Evolutionary conservation across 1,284 basidiomycete species (phyloP).

Genomic region (Cryptococcus maquisensis): DNA sequence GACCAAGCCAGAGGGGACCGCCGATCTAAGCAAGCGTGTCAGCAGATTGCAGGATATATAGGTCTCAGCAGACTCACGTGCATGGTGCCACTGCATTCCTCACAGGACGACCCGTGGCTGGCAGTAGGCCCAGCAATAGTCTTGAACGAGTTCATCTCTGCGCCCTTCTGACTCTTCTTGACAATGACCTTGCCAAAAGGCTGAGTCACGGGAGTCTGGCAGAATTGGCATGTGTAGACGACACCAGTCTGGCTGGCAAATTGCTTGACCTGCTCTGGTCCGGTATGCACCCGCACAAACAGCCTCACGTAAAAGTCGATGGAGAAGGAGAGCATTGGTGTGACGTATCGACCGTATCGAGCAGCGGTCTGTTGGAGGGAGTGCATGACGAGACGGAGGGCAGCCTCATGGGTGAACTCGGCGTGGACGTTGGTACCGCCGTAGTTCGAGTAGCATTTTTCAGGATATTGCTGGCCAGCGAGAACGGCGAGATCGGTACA

Average conservation of each 20-base stretch:
- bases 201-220: slow-evolving; percentile 74
- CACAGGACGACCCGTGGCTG: slow-evolving; percentile 57
- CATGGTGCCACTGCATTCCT: slow-evolving; percentile 71
- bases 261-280: slow-evolving; percentile 83
- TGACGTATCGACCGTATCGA: slow-evolving; percentile 86
- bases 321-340: slow-evolving; percentile 85
- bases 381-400: slow-evolving; percentile 83
- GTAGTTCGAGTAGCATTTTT: slow-evolving; percentile 96
- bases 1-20: slow-evolving; percentile 95
- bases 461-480: slow-evolving; percentile 89
- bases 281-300: slow-evolving; percentile 74
- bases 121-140: slow-evolving; percentile 64
- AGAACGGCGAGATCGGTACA: slow-evolving; percentile 94
- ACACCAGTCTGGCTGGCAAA: slow-evolving; percentile 59
- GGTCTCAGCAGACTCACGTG: slow-evolving; percentile 55
- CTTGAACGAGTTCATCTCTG: slow-evolving; percentile 63
- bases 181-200: slow-evolving; percentile 67
- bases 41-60: neutral
- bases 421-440: slow-evolving; percentile 88
- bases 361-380: slow-evolving; percentile 79
- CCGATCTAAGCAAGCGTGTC: slow-evolving; percentile 57
- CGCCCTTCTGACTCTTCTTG: slow-evolving; percentile 54
- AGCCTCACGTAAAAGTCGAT: slow-evolving; percentile 97
- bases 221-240: slow-evolving; percentile 76
- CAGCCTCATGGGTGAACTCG: slow-evolving; percentile 91